Evolutionary conservation across 2,329 filamentous ascomycete genomes (phyloP), one percentile per base, ranked within the genome.

Genomic region (Teratosphaeria viscida): DNA sequence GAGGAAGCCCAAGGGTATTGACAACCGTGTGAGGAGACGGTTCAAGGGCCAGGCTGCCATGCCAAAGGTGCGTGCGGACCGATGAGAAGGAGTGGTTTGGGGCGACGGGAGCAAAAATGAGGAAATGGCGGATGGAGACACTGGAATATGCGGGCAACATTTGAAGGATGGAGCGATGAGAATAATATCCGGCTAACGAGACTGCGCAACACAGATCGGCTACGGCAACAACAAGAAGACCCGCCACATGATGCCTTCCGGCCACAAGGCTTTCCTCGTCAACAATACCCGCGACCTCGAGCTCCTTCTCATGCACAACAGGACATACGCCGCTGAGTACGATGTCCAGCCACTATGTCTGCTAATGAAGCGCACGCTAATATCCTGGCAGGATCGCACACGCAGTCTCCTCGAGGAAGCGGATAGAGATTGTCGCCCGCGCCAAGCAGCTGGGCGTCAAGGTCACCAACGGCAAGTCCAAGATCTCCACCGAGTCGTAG

Each of bases 1-100:
- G 94, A 89, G 94, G 82, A 99, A 97, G 86, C 94, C 94, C 72
- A 99, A 99, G 90, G 94, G 94, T 90, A 99, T 99, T 81, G 94
- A 99, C 83, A 95, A 92, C 84, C 84, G 89, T 75, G 92, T 99
- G 77, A 89, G 94, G 78, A 87, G 94, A 85, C 90, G 94, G 71
- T 99, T 99, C 85, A 91, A 90, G 82, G 90, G 94, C 76, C 90
- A 89, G 82, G 88, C 88, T 80, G 85, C 86, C 75, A 97, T 99
- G 92, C 94, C 94, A 81, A 95, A 91, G 84, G 92, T 96, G 92
- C 77, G 90, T 71, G 66, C 23, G 32, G 49, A 34, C n/a, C 52
- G 68, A 49, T 53, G 55, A 12, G 35, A 49, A 55, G 54, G 59
- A 29, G 39, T 52, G 57, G 27, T 54, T 32, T 35, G 54, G 57